Evolutionary conservation across 2,329 filamentous ascomycete genomes (phyloP).

Genomic region (Dactylellina haptotyla): DNA sequence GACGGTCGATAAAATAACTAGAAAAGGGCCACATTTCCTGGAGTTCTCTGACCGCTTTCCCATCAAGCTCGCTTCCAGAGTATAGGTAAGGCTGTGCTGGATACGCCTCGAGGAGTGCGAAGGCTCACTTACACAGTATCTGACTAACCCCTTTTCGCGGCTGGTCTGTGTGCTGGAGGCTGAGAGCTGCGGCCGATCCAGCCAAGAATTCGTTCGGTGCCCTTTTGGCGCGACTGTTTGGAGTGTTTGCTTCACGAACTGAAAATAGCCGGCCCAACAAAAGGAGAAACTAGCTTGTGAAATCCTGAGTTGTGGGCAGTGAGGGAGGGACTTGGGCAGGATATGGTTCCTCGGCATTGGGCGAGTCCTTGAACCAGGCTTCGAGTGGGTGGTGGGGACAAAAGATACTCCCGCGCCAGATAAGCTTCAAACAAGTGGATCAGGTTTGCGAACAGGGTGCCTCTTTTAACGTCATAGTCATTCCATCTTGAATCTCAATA

Average conservation of each 20-base stretch:
- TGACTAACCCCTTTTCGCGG: slow-evolving; percentile 1
- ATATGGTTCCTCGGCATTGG: too few species aligned
- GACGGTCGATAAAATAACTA: slow-evolving; percentile 15
- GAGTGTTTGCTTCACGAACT: too few species aligned
- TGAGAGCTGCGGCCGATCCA: slow-evolving; percentile 2
- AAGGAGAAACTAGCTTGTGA: neutral
- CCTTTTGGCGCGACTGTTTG: neutral
- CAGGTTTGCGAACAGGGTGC: too few species aligned
- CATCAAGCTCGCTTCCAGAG: slow-evolving; percentile 5
- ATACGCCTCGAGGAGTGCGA: slow-evolving; percentile 28
- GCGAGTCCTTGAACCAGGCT: too few species aligned
- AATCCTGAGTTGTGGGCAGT: neutral
- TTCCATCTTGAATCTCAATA: too few species aligned
- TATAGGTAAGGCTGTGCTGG: slow-evolving; percentile 25
- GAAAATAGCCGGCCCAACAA: neutral
- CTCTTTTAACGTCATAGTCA: too few species aligned
- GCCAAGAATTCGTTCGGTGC: too few species aligned
- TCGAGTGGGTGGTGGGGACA: too few species aligned
- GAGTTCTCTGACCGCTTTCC: neutral
- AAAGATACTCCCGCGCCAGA: too few species aligned
- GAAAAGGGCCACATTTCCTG: neutral
- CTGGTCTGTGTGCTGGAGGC: slow-evolving; percentile 12
- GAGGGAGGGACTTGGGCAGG: too few species aligned
- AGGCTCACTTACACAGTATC: neutral
- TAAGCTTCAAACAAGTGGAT: too few species aligned